phyloP scores from a whole-genome alignment of 768 basidiomycete species.

The Macrolepiota albuminosa region DNA sequence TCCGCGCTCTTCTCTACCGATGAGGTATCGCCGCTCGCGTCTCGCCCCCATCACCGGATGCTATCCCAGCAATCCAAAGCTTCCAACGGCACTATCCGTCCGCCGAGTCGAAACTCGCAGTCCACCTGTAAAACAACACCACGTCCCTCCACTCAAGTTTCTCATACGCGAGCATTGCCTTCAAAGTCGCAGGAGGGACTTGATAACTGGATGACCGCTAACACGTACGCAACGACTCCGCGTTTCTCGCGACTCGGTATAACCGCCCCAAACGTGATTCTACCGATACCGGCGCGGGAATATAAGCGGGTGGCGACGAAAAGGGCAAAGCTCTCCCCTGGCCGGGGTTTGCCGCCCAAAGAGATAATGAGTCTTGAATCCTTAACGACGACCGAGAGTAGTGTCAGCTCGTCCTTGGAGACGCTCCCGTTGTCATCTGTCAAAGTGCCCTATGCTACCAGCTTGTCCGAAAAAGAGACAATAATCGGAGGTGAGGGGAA shows the following conservation, averaged over 20 bases:
- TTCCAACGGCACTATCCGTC: not conserved
- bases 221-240: constrained; percentile 31
- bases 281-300: constrained; percentile 36
- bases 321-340: constrained; percentile 9
- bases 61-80: constrained; percentile 1
- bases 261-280: constrained; percentile 27
- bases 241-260: constrained; percentile 36
- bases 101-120: not conserved
- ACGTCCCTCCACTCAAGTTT: not conserved
- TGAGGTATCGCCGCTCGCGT: not conserved
- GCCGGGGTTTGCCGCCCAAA: not conserved
- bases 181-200: constrained; percentile 1
- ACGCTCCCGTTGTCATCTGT: not conserved
- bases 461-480: constrained; percentile 4
- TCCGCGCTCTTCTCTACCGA: not conserved
- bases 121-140: not conserved
- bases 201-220: constrained; percentile 33
- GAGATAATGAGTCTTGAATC: not conserved
- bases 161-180: constrained; percentile 2
- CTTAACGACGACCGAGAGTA: not conserved
- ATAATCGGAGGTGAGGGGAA: not conserved
- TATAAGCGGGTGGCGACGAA: constrained; percentile 17
- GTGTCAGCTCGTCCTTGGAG: constrained; percentile 6
- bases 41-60: not conserved
- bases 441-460: not conserved